A percentile compares a stretch with the other conserved stretches of the same genome.
These are phyloP conservation scores for Cystobasidiaceae sp. DNA, from an alignment of 1,284 basidiomycete species.

Conservation along the genomic window DNA sequence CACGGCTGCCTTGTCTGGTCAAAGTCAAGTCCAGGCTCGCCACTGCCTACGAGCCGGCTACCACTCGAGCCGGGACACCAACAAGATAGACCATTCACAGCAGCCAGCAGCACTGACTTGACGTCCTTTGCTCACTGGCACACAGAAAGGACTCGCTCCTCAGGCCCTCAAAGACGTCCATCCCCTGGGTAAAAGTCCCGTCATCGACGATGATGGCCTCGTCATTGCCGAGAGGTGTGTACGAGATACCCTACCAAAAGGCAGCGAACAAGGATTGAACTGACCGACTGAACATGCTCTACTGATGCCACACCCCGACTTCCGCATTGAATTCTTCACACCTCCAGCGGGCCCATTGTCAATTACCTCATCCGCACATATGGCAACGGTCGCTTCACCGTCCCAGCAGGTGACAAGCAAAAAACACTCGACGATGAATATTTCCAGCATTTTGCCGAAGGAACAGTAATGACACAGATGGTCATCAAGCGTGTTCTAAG, in stretches of 20 bases:
- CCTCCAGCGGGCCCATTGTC: too few species aligned
- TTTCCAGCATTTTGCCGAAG: constrained; percentile 30
- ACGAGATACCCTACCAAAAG: too few species aligned
- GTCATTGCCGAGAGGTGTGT: constrained; percentile 20
- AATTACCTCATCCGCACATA: constrained; percentile 39
- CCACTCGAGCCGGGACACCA: too few species aligned
- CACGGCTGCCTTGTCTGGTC: too few species aligned
- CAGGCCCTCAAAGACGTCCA: constrained; percentile 34
- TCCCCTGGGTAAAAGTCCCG: constrained; percentile 29
- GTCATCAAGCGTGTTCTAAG: constrained; percentile 24
- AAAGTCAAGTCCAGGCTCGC: not conserved
- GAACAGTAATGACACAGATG: constrained; percentile 20
- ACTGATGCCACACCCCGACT: too few species aligned
- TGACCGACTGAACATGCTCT: too few species aligned
- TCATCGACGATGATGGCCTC: constrained; percentile 24
- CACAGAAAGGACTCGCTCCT: constrained; percentile 32
- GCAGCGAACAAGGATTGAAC: too few species aligned
- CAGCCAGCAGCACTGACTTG: too few species aligned
- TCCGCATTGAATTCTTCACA: too few species aligned
- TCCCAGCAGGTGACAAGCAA: constrained; percentile 11
- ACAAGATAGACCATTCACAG: too few species aligned
- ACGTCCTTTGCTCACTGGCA: too few species aligned
- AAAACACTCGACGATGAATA: constrained; percentile 15
- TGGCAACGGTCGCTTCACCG: constrained; percentile 30
- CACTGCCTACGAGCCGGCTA: too few species aligned